These are phyloP conservation scores for Xylariales sp. DNA, from an alignment of 2,329 filamentous ascomycete species.

Conservation along the genomic window DNA sequence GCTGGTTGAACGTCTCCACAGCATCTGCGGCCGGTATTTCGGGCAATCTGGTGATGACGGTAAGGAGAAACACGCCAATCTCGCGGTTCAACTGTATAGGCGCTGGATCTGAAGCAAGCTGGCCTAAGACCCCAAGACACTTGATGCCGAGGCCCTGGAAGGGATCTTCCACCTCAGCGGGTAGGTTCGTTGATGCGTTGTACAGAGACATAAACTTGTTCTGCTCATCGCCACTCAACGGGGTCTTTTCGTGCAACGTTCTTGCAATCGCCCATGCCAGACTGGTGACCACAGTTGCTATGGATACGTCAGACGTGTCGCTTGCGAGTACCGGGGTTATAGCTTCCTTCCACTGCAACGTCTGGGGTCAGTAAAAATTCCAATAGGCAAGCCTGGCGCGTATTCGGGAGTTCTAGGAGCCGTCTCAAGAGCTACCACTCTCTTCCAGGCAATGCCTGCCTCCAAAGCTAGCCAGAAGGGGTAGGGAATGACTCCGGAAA, in stretches of 20 bases:
- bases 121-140: slow-evolving; percentile 62
- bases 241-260: slow-evolving; percentile 44
- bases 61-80: slow-evolving; percentile 59
- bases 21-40: slow-evolving; percentile 51
- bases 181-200: slow-evolving; percentile 47
- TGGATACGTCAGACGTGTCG: slow-evolving; percentile 56
- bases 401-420: too few relatives aligned
- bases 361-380: too few relatives aligned
- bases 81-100: slow-evolving; percentile 53
- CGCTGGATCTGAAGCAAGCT: slow-evolving; percentile 53
- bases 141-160: slow-evolving; percentile 62
- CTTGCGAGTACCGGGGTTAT: slow-evolving; percentile 53
- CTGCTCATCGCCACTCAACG: slow-evolving; percentile 49
- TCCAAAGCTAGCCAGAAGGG: too few relatives aligned
- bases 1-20: slow-evolving; percentile 60
- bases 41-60: slow-evolving; percentile 46
- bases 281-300: slow-evolving; percentile 60
- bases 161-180: slow-evolving; percentile 40
- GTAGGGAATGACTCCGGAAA: too few relatives aligned
- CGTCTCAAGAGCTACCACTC: too few relatives aligned
- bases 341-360: slow-evolving; percentile 53
- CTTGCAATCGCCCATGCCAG: slow-evolving; percentile 62
- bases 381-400: too few relatives aligned
- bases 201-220: slow-evolving; percentile 62
- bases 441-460: too few relatives aligned